A percentile compares a stretch with the other conserved stretches of the same genome.
Evolutionary conservation across 768 basidiomycete genomes (phyloP).

Genomic region (Lyophyllum atratum): DNA sequence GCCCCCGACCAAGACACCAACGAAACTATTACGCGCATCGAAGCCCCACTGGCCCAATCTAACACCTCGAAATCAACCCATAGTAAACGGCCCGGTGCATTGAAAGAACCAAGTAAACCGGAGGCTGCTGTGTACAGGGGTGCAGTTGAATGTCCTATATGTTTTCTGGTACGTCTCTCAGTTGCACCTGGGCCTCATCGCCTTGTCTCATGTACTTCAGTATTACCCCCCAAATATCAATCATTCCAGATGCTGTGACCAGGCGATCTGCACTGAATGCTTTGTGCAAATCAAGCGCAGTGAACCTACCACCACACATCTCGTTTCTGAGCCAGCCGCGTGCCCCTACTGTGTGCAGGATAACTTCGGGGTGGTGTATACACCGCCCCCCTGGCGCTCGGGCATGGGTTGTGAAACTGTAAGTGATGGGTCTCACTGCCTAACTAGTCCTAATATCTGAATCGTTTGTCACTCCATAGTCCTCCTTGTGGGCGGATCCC

Average conservation of each 20-base stretch:
- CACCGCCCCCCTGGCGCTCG: conserved; percentile 76
- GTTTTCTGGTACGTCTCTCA: conserved; percentile 78
- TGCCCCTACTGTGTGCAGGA: conserved; percentile 98
- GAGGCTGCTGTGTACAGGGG: conserved; percentile 84
- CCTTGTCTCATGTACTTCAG: conserved; percentile 43
- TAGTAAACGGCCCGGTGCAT: conserved; percentile 53
- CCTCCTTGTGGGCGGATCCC: conserved; percentile 50
- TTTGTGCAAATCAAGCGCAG: conserved; percentile 98
- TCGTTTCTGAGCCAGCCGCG: conserved; percentile 94
- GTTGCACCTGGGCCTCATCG: conserved; percentile 28
- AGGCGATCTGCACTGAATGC: conserved; percentile 98
- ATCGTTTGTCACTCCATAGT: conserved; percentile 21
- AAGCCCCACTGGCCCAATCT: conserved; percentile 36
- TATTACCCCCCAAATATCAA: conserved; percentile 98
- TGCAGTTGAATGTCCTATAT: conserved; percentile 95
- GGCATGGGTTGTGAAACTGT: conserved; percentile 77
- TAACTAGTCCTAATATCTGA: background rate
- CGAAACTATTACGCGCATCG: conserved; percentile 48
- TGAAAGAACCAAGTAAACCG: conserved; percentile 69
- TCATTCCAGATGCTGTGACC: conserved; percentile 96
- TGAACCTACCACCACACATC: conserved; percentile 92
- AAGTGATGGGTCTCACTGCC: conserved; percentile 41
- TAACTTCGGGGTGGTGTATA: conserved; percentile 93
- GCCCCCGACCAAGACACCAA: conserved; percentile 43
- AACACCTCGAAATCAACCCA: conserved; percentile 40